A percentile compares a stretch with the other conserved stretches of the same genome.
phyloP scores from a whole-genome alignment of 2,329 filamentous ascomycete species.

The Neonectria hederae region DNA sequence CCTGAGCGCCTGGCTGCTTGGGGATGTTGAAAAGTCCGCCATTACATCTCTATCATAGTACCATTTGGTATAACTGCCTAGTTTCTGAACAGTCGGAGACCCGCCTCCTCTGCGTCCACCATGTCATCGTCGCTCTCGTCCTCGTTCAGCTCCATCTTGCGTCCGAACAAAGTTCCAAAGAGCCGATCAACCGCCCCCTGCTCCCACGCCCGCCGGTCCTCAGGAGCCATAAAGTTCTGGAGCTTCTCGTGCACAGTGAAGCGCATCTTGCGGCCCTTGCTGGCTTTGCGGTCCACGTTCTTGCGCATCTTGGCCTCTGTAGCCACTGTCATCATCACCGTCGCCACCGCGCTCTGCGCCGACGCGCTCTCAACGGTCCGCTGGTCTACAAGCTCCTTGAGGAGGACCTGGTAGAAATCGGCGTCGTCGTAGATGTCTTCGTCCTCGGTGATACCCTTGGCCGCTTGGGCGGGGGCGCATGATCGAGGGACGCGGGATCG shows the following conservation, averaged over 20 bases:
- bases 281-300: constrained; percentile 90
- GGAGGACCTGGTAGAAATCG: constrained; percentile 90
- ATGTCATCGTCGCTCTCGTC: constrained; percentile 62
- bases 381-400: constrained; percentile 93
- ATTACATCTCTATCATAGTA: constrained; percentile 16
- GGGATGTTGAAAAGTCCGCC: constrained; percentile 23
- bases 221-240: constrained; percentile 96
- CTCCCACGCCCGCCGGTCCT: constrained; percentile 84
- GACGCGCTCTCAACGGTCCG: constrained; percentile 75
- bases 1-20: constrained; percentile 30
- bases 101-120: constrained; percentile 63
- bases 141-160: constrained; percentile 73
- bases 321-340: constrained; percentile 71
- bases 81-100: constrained; percentile 62
- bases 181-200: constrained; percentile 80
- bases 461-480: constrained; percentile 76
- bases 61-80: constrained; percentile 36
- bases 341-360: constrained; percentile 58
- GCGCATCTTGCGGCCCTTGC: constrained; percentile 92
- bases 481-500: constrained; percentile 77
- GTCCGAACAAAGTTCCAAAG: constrained; percentile 79
- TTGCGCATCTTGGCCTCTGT: constrained; percentile 84
- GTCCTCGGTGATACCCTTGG: constrained; percentile 66
- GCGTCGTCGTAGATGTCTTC: constrained; percentile 86
- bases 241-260: constrained; percentile 97